A percentile compares a stretch with the other conserved stretches of the same genome.
These are phyloP conservation scores for Rutidosis leptorrhynchoides DNA, from an alignment of 129 eudicot genomes.

Conservation along the genomic window DNA sequence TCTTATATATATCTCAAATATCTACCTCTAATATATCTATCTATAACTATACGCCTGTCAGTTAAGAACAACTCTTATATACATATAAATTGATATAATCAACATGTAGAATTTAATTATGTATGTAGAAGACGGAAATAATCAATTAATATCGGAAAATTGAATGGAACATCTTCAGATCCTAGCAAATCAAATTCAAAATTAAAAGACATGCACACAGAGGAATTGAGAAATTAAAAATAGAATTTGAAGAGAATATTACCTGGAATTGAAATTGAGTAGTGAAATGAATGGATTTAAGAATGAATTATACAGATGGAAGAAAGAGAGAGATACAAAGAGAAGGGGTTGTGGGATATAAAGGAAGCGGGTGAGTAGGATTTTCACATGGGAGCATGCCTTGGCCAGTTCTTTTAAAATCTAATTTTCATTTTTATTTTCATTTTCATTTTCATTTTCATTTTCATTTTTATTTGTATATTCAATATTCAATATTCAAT, in stretches of 20 bases:
- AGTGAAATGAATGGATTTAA: conserved; percentile 17
- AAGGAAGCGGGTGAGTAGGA: conserved; percentile 35
- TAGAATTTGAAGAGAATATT: background rate
- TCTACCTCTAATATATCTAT: too few species aligned
- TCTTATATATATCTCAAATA: conserved; percentile 1
- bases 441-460: too few species aligned
- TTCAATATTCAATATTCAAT: too few species aligned
- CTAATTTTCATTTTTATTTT: too few species aligned
- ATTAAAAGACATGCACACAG: background rate
- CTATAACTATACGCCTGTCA: background rate
- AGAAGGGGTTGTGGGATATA: conserved; percentile 35
- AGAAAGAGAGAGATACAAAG: conserved; percentile 21
- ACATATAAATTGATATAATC: too few species aligned
- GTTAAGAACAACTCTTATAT: background rate
- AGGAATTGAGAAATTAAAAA: background rate
- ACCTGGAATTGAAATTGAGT: background rate
- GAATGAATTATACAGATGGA: conserved; percentile 25
- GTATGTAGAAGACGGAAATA: too few species aligned
- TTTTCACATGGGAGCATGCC: conserved; percentile 48
- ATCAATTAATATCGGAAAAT: background rate
- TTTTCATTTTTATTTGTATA: background rate
- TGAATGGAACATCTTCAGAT: conserved; percentile 14
- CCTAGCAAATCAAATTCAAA: background rate
- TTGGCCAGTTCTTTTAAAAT: conserved; percentile 38
- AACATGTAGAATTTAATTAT: too few species aligned